Conservation (phyloP, 345 rosid species). For the Eucalyptus pauciflora region DNA sequence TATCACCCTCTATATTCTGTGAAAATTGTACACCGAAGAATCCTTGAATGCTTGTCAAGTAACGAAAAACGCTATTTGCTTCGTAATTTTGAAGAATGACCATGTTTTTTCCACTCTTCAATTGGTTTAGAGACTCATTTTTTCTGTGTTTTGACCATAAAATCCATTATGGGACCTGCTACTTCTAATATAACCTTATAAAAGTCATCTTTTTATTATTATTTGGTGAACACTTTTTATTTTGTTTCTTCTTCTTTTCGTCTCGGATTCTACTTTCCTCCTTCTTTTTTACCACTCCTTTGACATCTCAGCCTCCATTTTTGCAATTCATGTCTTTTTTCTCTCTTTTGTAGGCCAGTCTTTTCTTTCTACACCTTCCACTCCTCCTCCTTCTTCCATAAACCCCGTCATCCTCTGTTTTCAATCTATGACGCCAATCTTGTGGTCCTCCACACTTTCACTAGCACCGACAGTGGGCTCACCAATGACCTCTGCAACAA, state of each 20-base stretch:
- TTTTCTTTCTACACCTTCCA: background rate
- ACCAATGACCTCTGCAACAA: background rate
- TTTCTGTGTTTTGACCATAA: too few relatives aligned
- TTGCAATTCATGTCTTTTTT: background rate
- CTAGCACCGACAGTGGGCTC: background rate
- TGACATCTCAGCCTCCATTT: background rate
- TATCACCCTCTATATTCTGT: background rate
- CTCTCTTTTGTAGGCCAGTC: background rate
- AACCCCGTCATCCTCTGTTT: background rate
- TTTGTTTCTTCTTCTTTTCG: background rate
- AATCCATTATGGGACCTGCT: background rate
- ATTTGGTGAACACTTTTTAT: background rate
- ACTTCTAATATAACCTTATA: background rate
- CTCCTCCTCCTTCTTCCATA: background rate
- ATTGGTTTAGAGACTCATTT: background rate
- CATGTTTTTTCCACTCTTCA: background rate
- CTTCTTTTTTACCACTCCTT: background rate
- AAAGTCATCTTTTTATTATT: too few relatives aligned
- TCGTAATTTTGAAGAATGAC: too few relatives aligned
- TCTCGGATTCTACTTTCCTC: background rate
- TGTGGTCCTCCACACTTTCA: background rate
- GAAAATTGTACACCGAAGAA: background rate
- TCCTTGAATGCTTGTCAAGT: background rate
- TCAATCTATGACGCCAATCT: too few relatives aligned
- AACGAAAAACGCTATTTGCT: too few relatives aligned